These are phyloP conservation scores for Agrocybe chaxingu DNA, from an alignment of 768 basidiomycete species.

Conservation along the genomic window DNA sequence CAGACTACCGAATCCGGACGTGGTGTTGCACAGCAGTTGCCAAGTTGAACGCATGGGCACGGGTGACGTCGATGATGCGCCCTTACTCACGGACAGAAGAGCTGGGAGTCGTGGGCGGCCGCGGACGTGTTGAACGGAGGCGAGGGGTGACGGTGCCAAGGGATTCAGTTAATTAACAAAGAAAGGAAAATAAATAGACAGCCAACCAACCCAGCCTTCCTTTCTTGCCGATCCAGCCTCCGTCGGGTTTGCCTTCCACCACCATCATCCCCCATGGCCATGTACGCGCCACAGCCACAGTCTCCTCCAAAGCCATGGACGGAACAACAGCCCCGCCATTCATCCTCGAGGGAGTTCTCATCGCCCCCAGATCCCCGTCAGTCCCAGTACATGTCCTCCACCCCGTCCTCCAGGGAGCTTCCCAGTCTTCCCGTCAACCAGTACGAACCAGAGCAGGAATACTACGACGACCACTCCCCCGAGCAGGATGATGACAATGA, in stretches of 20 bases:
- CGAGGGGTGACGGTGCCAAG: too few species aligned
- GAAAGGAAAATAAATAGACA: background rate
- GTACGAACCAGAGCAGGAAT: slow-evolving; percentile 38
- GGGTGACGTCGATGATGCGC: too few species aligned
- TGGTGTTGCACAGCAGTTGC: too few species aligned
- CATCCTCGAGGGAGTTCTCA: slow-evolving; percentile 21
- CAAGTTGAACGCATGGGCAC: too few species aligned
- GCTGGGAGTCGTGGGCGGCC: too few species aligned
- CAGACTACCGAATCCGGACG: too few species aligned
- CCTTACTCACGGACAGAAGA: too few species aligned
- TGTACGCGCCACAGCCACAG: slow-evolving; percentile 13
- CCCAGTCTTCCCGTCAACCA: slow-evolving; percentile 24
- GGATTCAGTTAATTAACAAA: too few species aligned
- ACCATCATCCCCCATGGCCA: slow-evolving; percentile 15
- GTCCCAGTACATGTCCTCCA: slow-evolving; percentile 23
- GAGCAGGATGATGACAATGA: slow-evolving; percentile 46
- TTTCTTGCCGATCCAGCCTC: slow-evolving; percentile 3
- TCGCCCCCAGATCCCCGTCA: slow-evolving; percentile 21
- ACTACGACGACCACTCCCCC: slow-evolving; percentile 35
- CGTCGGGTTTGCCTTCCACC: slow-evolving; percentile 13
- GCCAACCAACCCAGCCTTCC: slow-evolving; percentile 5
- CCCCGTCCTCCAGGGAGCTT: slow-evolving; percentile 20
- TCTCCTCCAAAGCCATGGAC: slow-evolving; percentile 16
- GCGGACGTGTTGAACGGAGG: too few species aligned
- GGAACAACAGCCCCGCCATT: slow-evolving; percentile 22